Evolutionary conservation across 2,329 filamentous ascomycete genomes (phyloP).

Genomic region (Fusarium dimerum): DNA sequence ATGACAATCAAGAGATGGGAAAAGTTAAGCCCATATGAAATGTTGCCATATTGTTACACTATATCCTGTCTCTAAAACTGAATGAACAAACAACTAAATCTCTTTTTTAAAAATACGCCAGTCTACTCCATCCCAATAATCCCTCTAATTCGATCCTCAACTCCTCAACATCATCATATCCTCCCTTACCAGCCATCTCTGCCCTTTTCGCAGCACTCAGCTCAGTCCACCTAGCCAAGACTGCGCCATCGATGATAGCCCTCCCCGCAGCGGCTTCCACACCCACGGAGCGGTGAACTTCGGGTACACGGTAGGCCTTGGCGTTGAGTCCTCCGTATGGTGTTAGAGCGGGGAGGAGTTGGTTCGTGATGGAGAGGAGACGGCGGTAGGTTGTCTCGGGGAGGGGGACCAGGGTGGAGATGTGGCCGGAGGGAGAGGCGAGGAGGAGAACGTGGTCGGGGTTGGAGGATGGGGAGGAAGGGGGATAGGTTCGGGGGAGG

Average conservation of each 20-base stretch:
- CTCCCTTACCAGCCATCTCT: conserved; percentile 75
- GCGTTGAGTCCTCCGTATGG: conserved; percentile 82
- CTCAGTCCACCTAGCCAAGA: conserved; percentile 75
- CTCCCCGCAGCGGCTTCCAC: conserved; percentile 62
- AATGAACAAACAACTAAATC: neutral
- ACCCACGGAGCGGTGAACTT: conserved; percentile 44
- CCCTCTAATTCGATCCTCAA: conserved; percentile 70
- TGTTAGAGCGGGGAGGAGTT: conserved; percentile 74
- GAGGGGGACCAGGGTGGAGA: conserved; percentile 76
- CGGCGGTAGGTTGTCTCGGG: conserved; percentile 81
- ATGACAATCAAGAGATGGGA: conserved; percentile 1
- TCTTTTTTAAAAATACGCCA: conserved; percentile 52
- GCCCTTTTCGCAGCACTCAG: conserved; percentile 68
- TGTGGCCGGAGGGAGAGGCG: conserved; percentile 72
- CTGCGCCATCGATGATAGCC: conserved; percentile 75
- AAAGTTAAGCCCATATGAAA: no score
- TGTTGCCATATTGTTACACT: no score
- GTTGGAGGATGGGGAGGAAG: conserved; percentile 34
- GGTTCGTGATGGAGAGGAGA: conserved; percentile 76
- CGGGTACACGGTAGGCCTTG: conserved; percentile 68
- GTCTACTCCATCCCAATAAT: conserved; percentile 61
- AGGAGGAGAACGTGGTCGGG: conserved; percentile 59
- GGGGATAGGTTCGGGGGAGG: conserved; percentile 65
- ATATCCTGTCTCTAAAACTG: no score
- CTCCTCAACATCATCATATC: conserved; percentile 64